A percentile compares a stretch with the other conserved stretches of the same genome.
Evolutionary conservation across 2,329 filamentous ascomycete species (phyloP).

Genomic region (Colletotrichum lini): DNA sequence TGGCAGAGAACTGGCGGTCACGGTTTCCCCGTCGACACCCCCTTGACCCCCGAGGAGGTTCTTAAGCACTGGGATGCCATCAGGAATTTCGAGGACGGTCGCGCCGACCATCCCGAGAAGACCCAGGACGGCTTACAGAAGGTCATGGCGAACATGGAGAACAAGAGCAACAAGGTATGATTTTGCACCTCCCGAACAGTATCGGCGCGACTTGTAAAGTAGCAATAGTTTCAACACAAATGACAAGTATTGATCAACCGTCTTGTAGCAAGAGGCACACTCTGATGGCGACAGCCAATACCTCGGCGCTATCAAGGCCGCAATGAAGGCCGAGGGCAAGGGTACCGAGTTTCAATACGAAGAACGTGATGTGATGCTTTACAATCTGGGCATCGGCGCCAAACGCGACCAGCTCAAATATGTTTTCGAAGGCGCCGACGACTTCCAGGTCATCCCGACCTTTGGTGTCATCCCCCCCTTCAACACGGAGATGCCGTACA

Average conservation of each 20-base stretch:
- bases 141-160: constrained; percentile 85
- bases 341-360: constrained; percentile 86
- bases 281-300: constrained; percentile 62
- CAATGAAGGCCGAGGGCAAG: constrained; percentile 77
- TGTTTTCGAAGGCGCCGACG: constrained; percentile 90
- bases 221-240: constrained; percentile 43
- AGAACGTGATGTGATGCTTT: constrained; percentile 91
- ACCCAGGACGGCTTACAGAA: constrained; percentile 83
- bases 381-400: constrained; percentile 94
- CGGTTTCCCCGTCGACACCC: constrained; percentile 89
- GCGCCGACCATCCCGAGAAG: constrained; percentile 88
- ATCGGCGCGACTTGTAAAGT: constrained; percentile 35
- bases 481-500: constrained; percentile 84
- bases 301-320: constrained; percentile 81
- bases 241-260: constrained; percentile 43
- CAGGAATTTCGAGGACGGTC: constrained; percentile 87
- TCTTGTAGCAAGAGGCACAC: constrained; percentile 34
- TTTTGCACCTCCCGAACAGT: constrained; percentile 11
- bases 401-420: constrained; percentile 90
- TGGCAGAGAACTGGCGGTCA: constrained; percentile 95
- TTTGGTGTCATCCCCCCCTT: constrained; percentile 97
- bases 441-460: constrained; percentile 96
- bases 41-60: constrained; percentile 88
- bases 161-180: constrained; percentile 77
- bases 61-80: constrained; percentile 83